Evolutionary conservation across 2,329 filamentous ascomycete species (phyloP).

Genomic region (Apiospora koreana): DNA sequence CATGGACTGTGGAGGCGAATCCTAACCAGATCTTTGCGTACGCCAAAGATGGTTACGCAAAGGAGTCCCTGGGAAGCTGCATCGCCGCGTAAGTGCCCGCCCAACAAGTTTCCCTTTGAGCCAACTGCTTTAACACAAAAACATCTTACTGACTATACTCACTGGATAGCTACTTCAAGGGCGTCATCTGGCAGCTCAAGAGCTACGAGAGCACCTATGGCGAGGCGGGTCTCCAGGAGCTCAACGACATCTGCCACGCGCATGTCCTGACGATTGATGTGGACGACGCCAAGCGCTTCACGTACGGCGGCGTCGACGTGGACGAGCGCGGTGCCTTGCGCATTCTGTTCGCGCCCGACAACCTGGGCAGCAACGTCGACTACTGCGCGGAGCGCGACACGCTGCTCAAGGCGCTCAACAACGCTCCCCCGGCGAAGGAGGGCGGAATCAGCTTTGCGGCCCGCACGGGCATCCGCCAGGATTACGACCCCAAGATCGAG

Average conservation of each 20-base stretch:
- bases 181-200: slow-evolving; percentile 42
- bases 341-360: slow-evolving; percentile 45
- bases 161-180: slow-evolving; percentile 43
- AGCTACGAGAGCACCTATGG: slow-evolving; percentile 39
- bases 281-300: slow-evolving; percentile 43
- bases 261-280: slow-evolving; percentile 49
- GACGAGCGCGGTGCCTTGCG: slow-evolving; percentile 44
- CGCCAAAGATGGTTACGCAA: slow-evolving; percentile 41
- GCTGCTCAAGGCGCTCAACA: slow-evolving; percentile 48
- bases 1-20: slow-evolving; percentile 53
- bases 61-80: slow-evolving; percentile 44
- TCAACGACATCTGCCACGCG: slow-evolving; percentile 47
- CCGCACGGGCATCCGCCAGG: slow-evolving; percentile 41
- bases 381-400: slow-evolving; percentile 37
- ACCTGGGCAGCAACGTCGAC: slow-evolving; percentile 48
- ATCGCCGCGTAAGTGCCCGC: slow-evolving; percentile 40
- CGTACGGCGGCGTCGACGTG: slow-evolving; percentile 47
- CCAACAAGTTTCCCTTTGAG: background rate
- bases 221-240: slow-evolving; percentile 41
- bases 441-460: slow-evolving; percentile 42
- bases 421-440: slow-evolving; percentile 34
- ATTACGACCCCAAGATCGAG: slow-evolving; percentile 46
- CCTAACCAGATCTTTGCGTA: slow-evolving; percentile 50
- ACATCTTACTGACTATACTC: background rate
- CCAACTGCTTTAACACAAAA: background rate